phyloP scores from a whole-genome alignment of 1,284 basidiomycete species.

The Xerocomus amazonicus region DNA sequence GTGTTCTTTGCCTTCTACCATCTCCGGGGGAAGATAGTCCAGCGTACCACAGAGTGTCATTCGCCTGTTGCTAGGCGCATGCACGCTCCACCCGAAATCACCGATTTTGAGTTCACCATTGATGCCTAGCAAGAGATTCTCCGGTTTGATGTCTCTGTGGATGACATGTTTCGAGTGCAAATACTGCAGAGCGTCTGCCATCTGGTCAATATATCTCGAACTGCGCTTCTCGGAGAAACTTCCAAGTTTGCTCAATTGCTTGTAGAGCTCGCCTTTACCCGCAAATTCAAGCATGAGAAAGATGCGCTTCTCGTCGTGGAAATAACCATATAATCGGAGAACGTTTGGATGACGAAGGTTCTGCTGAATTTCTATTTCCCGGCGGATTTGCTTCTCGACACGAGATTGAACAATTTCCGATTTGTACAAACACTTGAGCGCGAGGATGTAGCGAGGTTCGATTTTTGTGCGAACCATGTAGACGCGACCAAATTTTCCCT shows the following conservation, averaged over 20 bases:
- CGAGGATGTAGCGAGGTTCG: constrained; percentile 89
- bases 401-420: constrained; percentile 86
- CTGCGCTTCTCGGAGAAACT: constrained; percentile 86
- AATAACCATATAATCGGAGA: constrained; percentile 92
- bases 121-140: constrained; percentile 92
- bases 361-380: constrained; percentile 99
- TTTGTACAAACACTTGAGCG: constrained; percentile 97
- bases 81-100: constrained; percentile 99
- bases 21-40: constrained; percentile 98
- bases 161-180: constrained; percentile 97
- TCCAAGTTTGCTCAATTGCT: constrained; percentile 84
- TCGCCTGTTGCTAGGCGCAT: constrained; percentile 88
- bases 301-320: constrained; percentile 97
- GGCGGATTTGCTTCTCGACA: constrained; percentile 90
- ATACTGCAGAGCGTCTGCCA: constrained; percentile 95
- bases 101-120: constrained; percentile 98
- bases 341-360: constrained; percentile 96
- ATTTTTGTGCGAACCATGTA: constrained; percentile 96
- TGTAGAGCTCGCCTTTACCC: constrained; percentile 94
- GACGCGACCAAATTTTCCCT: constrained; percentile 98
- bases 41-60: constrained; percentile 93
- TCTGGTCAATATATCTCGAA: constrained; percentile 92
- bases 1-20: constrained; percentile 91
- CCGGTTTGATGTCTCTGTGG: constrained; percentile 98
- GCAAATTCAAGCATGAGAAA: constrained; percentile 98